Conservation (phyloP, 192 early-diverging fungal species). For the Mortierella hygrophila region DNA sequence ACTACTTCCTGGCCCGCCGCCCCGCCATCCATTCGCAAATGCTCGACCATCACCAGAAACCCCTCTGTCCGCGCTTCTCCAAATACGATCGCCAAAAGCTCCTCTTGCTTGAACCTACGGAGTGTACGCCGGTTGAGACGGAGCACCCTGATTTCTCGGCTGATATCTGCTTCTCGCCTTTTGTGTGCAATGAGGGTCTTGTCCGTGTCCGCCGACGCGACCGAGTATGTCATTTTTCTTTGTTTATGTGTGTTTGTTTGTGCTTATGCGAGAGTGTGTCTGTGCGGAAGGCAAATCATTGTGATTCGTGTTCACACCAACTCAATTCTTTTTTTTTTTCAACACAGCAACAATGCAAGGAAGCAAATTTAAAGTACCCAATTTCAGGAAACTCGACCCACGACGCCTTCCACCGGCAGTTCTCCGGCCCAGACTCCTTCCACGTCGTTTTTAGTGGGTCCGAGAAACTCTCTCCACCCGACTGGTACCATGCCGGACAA, state of each 20-base stretch:
- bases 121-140: conserved; percentile 30
- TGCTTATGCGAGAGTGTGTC: background rate
- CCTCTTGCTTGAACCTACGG: conserved; percentile 26
- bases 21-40: conserved; percentile 26
- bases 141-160: conserved; percentile 48
- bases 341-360: conserved; percentile 12
- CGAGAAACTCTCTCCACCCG: conserved; percentile 41
- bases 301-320: background rate
- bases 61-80: conserved; percentile 40
- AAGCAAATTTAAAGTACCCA: conserved; percentile 29
- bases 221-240: conserved; percentile 22
- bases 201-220: conserved; percentile 37
- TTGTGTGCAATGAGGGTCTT: conserved; percentile 41
- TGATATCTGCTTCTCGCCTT: conserved; percentile 46
- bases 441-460: conserved; percentile 44
- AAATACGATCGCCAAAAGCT: conserved; percentile 50
- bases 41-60: conserved; percentile 37
- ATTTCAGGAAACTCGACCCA: conserved; percentile 39
- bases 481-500: conserved; percentile 37
- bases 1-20: conserved; percentile 24
- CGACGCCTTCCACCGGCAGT: conserved; percentile 42
- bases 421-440: conserved; percentile 51
- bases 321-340: background rate
- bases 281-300: background rate
- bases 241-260: background rate